These are phyloP conservation scores for Hansenula anomala DNA, from an alignment of 1,139 yeast genomes.

Conservation along the genomic window DNA sequence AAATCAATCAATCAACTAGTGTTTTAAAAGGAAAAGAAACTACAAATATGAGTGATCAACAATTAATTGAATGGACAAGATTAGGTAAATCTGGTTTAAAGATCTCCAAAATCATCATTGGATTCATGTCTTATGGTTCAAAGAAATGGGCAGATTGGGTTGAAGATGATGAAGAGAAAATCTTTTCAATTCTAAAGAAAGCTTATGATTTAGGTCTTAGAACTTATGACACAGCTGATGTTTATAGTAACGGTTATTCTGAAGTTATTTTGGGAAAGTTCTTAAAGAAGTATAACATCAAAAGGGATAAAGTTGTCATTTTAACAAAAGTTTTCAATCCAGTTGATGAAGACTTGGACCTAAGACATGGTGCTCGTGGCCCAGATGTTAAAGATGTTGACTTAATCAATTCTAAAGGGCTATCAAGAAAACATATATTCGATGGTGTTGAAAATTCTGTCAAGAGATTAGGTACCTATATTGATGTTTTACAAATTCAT, in stretches of 20 bases:
- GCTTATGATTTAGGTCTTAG: constrained; percentile 49
- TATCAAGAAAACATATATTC: constrained; percentile 43
- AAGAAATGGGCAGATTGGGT: constrained; percentile 47
- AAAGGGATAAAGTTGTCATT: constrained; percentile 40
- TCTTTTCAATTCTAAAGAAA: constrained; percentile 38
- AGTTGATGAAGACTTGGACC: constrained; percentile 18
- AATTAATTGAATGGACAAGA: constrained; percentile 11
- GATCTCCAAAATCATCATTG: constrained; percentile 47
- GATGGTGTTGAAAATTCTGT: constrained; percentile 39
- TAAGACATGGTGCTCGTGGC: constrained; percentile 8
- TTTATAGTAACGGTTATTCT: constrained; percentile 41
- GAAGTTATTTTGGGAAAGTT: constrained; percentile 39
- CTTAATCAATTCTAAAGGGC: constrained; percentile 31
- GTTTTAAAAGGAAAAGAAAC: too few relatives aligned
- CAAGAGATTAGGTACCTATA: constrained; percentile 44
- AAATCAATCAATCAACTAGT: too few relatives aligned
- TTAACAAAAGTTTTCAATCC: constrained; percentile 33
- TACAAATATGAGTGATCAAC: constrained; percentile 1
- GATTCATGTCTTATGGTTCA: constrained; percentile 54
- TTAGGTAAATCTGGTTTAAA: constrained; percentile 41
- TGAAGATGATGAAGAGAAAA: constrained; percentile 37
- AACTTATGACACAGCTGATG: constrained; percentile 50
- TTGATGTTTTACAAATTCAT: constrained; percentile 46
- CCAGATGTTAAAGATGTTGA: constrained; percentile 20
- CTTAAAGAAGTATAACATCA: constrained; percentile 34